A percentile compares a stretch with the other conserved stretches of the same genome.
Evolutionary conservation across 805 yeast genomes (phyloP).

Genomic region (Yamadazyma sp.): DNA sequence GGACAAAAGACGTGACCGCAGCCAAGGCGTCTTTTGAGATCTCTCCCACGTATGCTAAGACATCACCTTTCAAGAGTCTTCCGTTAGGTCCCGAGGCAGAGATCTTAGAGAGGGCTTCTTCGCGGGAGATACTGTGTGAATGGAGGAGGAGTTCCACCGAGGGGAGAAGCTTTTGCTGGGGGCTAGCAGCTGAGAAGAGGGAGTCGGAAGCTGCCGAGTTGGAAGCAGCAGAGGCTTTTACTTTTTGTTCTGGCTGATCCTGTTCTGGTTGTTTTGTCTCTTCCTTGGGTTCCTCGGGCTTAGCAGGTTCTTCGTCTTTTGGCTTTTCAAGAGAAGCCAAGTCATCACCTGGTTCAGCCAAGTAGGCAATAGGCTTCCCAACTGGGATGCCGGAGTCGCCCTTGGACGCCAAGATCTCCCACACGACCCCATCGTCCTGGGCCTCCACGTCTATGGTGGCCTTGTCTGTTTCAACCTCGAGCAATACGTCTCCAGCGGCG

Average conservation of each 20-base stretch:
- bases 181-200: constrained; percentile 51
- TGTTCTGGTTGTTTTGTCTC: constrained; percentile 16
- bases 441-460: constrained; percentile 85
- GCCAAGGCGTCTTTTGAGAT: constrained; percentile 57
- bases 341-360: constrained; percentile 90
- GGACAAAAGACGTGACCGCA: constrained; percentile 55
- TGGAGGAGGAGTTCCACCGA: constrained; percentile 70
- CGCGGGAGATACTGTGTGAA: constrained; percentile 59
- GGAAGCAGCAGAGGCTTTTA: background rate
- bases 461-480: constrained; percentile 86
- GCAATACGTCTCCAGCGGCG: constrained; percentile 75
- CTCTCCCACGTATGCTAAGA: constrained; percentile 76
- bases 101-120: constrained; percentile 70
- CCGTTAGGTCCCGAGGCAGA: constrained; percentile 89
- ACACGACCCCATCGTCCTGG: constrained; percentile 86
- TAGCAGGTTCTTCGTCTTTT: constrained; percentile 26
- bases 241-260: constrained; percentile 10
- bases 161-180: constrained; percentile 69
- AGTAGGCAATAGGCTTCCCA: constrained; percentile 84
- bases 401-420: constrained; percentile 65
- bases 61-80: constrained; percentile 86
- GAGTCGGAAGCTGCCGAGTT: constrained; percentile 12
- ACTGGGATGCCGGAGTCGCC: constrained; percentile 84
- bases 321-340: constrained; percentile 63
- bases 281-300: constrained; percentile 15